These are phyloP conservation scores for Termitomyces sp. DNA, from an alignment of 768 basidiomycete species.

Conservation along the genomic window DNA sequence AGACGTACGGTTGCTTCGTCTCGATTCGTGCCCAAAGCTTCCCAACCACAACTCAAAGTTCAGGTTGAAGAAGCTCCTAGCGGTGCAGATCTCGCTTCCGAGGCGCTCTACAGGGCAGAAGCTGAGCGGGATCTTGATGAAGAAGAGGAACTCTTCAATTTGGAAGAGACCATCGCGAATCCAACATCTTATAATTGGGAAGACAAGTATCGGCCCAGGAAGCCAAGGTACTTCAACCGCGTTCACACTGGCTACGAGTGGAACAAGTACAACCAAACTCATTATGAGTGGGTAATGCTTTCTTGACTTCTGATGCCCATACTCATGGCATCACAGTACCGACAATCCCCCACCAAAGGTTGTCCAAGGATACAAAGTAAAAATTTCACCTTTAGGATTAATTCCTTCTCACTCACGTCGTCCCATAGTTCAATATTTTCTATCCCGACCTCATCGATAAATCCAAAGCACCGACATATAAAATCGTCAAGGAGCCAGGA, in stretches of 20 bases:
- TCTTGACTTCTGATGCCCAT: conserved; percentile 8
- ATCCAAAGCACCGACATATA: conserved; percentile 94
- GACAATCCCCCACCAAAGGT: conserved; percentile 99
- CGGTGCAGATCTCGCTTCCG: conserved; percentile 78
- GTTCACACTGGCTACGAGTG: conserved; percentile 99
- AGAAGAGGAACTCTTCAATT: conserved; percentile 93
- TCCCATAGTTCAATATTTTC: conserved; percentile 85
- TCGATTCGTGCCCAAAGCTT: conserved; percentile 80
- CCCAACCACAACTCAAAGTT: conserved; percentile 57
- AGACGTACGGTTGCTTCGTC: conserved; percentile 82
- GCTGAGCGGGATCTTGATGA: conserved; percentile 93
- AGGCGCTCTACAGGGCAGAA: conserved; percentile 88
- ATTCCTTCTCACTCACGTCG: background rate
- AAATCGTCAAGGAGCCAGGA: conserved; percentile 89
- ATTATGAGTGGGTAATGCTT: conserved; percentile 81
- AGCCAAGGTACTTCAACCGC: conserved; percentile 97
- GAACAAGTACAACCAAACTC: conserved; percentile 99
- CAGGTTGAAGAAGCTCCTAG: conserved; percentile 57
- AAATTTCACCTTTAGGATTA: conserved; percentile 9
- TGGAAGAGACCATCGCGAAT: conserved; percentile 84
- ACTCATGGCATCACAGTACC: conserved; percentile 51
- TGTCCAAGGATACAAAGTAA: conserved; percentile 95
- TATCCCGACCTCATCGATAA: conserved; percentile 99
- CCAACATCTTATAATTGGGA: conserved; percentile 95
- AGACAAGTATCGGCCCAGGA: conserved; percentile 96